Base-by-base conservation (phyloP, 169 alveolate species). In the Cryptosporidium muris region DNA sequence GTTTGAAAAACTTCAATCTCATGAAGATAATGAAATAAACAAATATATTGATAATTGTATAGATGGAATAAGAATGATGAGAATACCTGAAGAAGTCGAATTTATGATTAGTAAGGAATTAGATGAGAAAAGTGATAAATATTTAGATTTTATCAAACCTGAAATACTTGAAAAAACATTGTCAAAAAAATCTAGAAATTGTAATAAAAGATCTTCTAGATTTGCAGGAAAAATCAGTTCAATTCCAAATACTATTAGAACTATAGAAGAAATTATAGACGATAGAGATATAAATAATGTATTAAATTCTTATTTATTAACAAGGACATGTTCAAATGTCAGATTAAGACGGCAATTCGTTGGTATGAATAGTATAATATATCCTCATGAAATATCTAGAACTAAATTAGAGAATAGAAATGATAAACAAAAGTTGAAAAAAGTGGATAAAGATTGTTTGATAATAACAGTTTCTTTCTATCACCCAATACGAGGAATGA, bases 401-500 rank as follows among this genome's bases (percentile, higher is more conserved):
- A 74, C 14, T 14, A 56, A 51, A 25, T 45, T 43, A 58, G 56
- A 34, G 4, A 36, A 14, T 2, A 9, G 53, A 34, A 14, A 4
- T 4, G 54, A 9, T 25, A 4, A 7, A 25, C 7, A 1, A 12
- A 9, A 14, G 2, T 42, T 9, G n/a, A 60, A 34, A 14, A 60
- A 60, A 14, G 38, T 34, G 4, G 63, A 53, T 8, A 3, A 9
- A 40, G 74, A 74, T 43, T 12, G 1, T 9, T n/a, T 58, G 40
- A 74, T 74, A 4, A 54, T 74, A 12, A 74, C 85, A 3, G 90
- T 93, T 38, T 90, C 92, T 37, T 89, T 93, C 64, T 93, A 91
- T 60, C 95, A 93, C 49, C 92, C 90, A 12, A 90, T 92, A 12
- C 51, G 95, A 52, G 96, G 96, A 14, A 92, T 90, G 81, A 93